Base-by-base conservation (phyloP, 164 flowering plant genomes). In the Magnolia kwangsiensis region DNA sequence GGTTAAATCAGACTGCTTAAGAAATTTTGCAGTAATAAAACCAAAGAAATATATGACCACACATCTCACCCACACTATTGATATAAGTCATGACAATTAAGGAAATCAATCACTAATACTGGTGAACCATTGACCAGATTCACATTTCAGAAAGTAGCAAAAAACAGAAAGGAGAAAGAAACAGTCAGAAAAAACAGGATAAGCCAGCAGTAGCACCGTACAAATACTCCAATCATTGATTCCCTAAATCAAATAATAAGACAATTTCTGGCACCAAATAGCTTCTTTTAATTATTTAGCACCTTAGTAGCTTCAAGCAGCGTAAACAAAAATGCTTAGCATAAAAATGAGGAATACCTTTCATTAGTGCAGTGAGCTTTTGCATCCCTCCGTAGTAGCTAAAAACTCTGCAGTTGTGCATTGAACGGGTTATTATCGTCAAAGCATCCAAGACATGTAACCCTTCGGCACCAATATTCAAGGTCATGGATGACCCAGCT, bases 311-410 rank as follows among this genome's bases (percentile, higher is more conserved):
- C 61, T 55, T 37, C 67, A 0, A 68, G 50, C 19, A 68, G n/a
- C 51, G 37, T 16, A 68, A 68, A 31, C 71, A 68, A 31, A 21
- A 21, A 63, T 68, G 73, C 61, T 21, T 23, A 31, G 69, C 14
- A 10, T 27, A 14, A 66, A 71, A 71, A 64, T 4, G 24, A 63
- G 16, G 2, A 69, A 51, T 86, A 92, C 99, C 99, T 89, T 96
- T 96, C 93, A 96, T 86, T 73, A 96, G 74, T 50, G 97, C 97
- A 27, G 90, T 90, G 74, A 96, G 96, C 87, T 92, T 96, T 76
- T 89, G 97, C 76, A 94, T 87, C 31, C 98, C 98, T 67, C 93
- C 94, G 83, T 87, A 87, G 79, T 88, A 90, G 77, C 93, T 92
- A 80, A 94, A 89, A 72, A 89, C 89, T 84, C 87, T 86, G 82